phyloP scores from a whole-genome alignment of 352 stramenopile genomes.

The Globisporangium uncinulatum region DNA sequence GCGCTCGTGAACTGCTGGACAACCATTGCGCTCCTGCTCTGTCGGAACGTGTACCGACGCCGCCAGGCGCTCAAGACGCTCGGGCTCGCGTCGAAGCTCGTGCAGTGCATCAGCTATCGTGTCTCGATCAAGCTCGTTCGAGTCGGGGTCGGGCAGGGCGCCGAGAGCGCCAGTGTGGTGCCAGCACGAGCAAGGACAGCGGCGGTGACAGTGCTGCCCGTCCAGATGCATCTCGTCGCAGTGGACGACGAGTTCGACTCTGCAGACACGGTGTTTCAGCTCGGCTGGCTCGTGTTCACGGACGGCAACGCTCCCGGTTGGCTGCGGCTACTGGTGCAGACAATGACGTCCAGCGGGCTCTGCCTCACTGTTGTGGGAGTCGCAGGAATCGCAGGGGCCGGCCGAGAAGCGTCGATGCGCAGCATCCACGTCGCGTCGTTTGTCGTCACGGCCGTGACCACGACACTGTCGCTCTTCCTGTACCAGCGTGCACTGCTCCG shows the following conservation, averaged over 20 bases:
- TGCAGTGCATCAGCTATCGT: conserved; percentile 1
- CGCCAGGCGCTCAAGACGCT: background rate
- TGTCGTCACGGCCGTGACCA: background rate
- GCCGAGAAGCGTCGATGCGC: background rate
- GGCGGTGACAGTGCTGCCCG: background rate
- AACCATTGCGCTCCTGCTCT: background rate
- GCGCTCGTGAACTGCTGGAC: conserved; percentile 4
- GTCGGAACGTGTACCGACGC: conserved; percentile 2
- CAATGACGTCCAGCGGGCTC: background rate
- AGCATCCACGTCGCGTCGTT: background rate
- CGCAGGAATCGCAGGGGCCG: too few relatives aligned
- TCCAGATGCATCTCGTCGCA: background rate
- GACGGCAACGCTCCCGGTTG: background rate
- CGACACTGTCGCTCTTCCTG: background rate
- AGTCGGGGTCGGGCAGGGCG: background rate
- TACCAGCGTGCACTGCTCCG: conserved; percentile 10
- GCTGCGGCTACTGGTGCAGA: background rate
- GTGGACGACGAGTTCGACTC: conserved; percentile 2
- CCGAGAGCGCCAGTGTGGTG: background rate
- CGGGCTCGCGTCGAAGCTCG: background rate
- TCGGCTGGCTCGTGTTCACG: background rate
- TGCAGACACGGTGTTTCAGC: background rate
- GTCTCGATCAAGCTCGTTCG: conserved; percentile 5
- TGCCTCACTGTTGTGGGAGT: background rate
- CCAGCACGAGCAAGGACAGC: background rate